phyloP scores from a whole-genome alignment of 306 rosid genomes.

The Quercus parvula region DNA sequence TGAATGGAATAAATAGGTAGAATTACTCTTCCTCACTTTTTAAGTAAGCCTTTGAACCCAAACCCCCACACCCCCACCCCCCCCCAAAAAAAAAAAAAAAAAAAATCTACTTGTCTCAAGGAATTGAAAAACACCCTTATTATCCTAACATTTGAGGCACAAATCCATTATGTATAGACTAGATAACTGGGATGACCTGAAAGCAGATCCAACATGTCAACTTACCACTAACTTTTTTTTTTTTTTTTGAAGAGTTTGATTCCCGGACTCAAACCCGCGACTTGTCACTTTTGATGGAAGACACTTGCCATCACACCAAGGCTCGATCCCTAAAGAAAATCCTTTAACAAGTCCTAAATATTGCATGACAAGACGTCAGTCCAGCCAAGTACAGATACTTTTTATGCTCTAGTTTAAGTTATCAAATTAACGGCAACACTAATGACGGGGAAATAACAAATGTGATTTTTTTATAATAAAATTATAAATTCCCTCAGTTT shows the following conservation, averaged over 20 bases:
- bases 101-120: background rate
- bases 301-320: too few relatives aligned
- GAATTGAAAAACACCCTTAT: background rate
- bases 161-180: background rate
- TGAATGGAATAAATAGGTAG: too few relatives aligned
- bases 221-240: too few relatives aligned
- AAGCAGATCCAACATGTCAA: background rate
- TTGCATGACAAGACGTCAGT: background rate
- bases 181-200: background rate
- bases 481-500: background rate
- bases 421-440: background rate
- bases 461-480: background rate
- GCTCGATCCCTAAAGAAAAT: background rate
- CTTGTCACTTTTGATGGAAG: too few relatives aligned
- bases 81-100: too few relatives aligned
- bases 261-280: accelerated
- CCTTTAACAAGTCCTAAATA: background rate
- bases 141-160: background rate
- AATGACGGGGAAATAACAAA: background rate
- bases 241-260: too few relatives aligned
- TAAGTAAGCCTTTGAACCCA: background rate
- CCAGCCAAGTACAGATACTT: background rate
- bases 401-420: background rate
- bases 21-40: background rate
- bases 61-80: background rate